A percentile compares a stretch with the other conserved stretches of the same genome.
Conservation (phyloP, 2,329 filamentous ascomycete genomes). For the Fusarium fracticaudum region DNA sequence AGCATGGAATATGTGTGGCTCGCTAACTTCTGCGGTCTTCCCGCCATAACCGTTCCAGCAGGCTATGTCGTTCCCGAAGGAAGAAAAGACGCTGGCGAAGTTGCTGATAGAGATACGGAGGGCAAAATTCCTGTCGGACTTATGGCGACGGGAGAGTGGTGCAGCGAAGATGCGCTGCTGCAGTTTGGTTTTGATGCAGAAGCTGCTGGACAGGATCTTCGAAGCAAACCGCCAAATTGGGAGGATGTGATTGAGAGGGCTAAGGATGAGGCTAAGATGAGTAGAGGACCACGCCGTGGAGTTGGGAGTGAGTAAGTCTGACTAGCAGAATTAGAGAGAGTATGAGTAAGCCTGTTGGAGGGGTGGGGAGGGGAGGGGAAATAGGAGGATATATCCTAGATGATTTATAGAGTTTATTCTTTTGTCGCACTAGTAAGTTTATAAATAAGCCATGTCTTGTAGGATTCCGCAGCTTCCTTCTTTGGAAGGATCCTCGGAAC, state of each 20-base stretch:
- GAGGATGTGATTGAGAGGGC: slow-evolving; percentile 29
- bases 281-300: neutral
- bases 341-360: neutral
- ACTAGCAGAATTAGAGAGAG: neutral
- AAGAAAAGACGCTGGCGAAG: slow-evolving; percentile 40
- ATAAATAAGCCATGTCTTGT: neutral
- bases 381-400: slow-evolving; percentile 21
- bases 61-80: slow-evolving; percentile 55
- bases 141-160: slow-evolving; percentile 67
- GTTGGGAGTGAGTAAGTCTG: neutral
- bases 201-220: slow-evolving; percentile 43
- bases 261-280: slow-evolving; percentile 2
- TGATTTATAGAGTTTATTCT: neutral
- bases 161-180: slow-evolving; percentile 58
- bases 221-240: slow-evolving; percentile 31
- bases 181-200: slow-evolving; percentile 60
- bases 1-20: slow-evolving; percentile 63
- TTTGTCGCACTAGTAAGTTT: no score
- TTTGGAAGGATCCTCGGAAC: neutral
- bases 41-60: slow-evolving; percentile 56
- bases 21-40: slow-evolving; percentile 61
- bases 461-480: neutral
- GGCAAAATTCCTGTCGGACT: slow-evolving; percentile 62
- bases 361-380: neutral
- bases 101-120: slow-evolving; percentile 45